These are phyloP conservation scores for Sordaria brevicollis DNA, from an alignment of 495 filamentous ascomycete species.

Conservation along the genomic window DNA sequence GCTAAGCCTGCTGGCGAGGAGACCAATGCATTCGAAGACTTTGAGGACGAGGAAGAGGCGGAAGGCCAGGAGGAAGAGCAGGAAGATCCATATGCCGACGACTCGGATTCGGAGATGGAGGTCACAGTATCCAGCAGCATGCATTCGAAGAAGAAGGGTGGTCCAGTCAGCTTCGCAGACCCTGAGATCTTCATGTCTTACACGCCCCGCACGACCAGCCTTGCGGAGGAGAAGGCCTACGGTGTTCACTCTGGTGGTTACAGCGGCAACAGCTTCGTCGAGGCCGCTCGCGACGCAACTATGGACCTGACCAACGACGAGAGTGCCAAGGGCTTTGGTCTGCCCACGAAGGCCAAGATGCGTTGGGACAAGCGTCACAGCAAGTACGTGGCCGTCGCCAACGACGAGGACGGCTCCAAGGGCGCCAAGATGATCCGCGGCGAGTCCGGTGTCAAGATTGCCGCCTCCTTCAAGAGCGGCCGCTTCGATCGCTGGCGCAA, in stretches of 20 bases:
- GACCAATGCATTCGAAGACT: constrained; percentile 13
- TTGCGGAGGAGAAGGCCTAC: constrained; percentile 82
- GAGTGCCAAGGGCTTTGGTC: constrained; percentile 61
- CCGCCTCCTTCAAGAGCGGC: constrained; percentile 83
- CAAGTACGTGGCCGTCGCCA: constrained; percentile 82
- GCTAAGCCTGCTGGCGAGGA: constrained; percentile 1
- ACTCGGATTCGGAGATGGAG: constrained; percentile 68
- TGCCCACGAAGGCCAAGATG: constrained; percentile 61
- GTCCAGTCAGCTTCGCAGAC: constrained; percentile 55
- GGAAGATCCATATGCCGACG: constrained; percentile 37
- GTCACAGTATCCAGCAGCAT: constrained; percentile 61
- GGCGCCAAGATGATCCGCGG: constrained; percentile 76
- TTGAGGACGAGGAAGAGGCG: constrained; percentile 18
- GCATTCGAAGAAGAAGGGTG: constrained; percentile 34
- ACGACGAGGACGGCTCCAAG: constrained; percentile 89
- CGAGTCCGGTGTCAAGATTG: constrained; percentile 91
- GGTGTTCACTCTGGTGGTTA: constrained; percentile 70
- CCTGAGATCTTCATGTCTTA: constrained; percentile 95
- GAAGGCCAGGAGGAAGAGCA: constrained; percentile 31
- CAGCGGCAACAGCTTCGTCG: constrained; percentile 62
- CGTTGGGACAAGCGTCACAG: constrained; percentile 95
- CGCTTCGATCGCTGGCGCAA: constrained; percentile 88
- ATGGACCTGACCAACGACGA: constrained; percentile 90
- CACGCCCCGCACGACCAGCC: constrained; percentile 61
- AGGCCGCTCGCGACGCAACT: constrained; percentile 67